Percentiles rank a stretch among this genome's conserved stretches.
These are phyloP conservation scores for Diaporthe vaccinii DNA, from an alignment of 2,329 filamentous ascomycete species.

Conservation along the genomic window DNA sequence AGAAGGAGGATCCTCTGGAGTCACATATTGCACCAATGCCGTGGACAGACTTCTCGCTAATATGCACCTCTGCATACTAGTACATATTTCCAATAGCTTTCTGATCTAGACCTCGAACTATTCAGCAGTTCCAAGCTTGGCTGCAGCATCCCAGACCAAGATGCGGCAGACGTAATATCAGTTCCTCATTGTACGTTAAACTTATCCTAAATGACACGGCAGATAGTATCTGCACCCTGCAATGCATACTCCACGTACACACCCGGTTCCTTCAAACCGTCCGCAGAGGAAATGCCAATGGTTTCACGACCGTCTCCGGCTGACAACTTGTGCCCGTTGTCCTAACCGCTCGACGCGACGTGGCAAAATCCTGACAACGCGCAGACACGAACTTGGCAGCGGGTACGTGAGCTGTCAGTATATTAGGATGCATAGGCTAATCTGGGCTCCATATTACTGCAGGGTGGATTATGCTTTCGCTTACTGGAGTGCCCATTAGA, in stretches of 20 bases:
- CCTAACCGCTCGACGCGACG: not conserved
- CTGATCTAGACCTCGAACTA: not conserved
- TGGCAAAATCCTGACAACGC: not conserved
- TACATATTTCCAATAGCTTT: not conserved
- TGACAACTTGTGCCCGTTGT: not conserved
- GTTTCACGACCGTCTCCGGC: not conserved
- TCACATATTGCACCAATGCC: not conserved
- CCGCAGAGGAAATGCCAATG: not conserved
- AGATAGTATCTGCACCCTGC: not conserved
- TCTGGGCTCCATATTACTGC: not conserved
- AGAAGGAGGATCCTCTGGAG: not conserved
- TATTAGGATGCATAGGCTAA: slow-evolving; percentile 1
- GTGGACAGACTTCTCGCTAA: slow-evolving; percentile 11
- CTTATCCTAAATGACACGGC: not conserved
- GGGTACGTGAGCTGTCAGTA: not conserved
- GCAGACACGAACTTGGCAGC: slow-evolving; percentile 13
- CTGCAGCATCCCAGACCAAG: not conserved
- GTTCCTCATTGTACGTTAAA: not conserved
- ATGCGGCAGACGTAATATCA: not conserved
- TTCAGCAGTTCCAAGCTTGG: not conserved
- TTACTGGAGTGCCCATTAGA: not conserved
- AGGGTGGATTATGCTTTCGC: not conserved
- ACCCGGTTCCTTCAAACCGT: not conserved
- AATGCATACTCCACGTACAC: not conserved
- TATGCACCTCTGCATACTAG: not conserved